Base-by-base conservation (phyloP, 2,329 filamentous ascomycete genomes). In the Penicillium freii region DNA sequence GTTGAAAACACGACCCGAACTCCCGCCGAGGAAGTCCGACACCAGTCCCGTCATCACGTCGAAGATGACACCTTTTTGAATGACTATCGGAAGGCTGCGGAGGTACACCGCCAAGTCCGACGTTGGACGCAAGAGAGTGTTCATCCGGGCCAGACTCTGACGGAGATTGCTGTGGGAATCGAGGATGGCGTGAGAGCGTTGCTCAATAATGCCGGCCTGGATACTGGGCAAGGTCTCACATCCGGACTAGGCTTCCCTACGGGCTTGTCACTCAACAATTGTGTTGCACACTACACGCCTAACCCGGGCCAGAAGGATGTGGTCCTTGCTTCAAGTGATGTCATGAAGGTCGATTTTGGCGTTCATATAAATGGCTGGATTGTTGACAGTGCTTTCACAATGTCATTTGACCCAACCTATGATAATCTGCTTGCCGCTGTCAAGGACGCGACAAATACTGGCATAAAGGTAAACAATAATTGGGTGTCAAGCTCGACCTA, bases 321-420 rank as follows among this genome's bases (percentile, higher is more conserved):
- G 66, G 76, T 92, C 34, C 78, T 94, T 57, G 80, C 89, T 69
- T 73, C 87, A 60, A 82, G 85, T 60, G 90, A 95, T 70, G 89
- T 95, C 36, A 83, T 93, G 82, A 92, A 91, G 74, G 86, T 92
- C 8, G 89, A 93, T 68, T 90, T 92, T 68, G 89, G 90, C 48
- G 89, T 92, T 31, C 90, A 93, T 71, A 82, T 92, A 68, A 90
- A 89, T 68, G 90, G 90, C 4, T 82, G 86, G 64, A 93, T 92
- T 69, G 88, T 92, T 57, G 89, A 93, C 77, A 89, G 86, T 63
- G 90, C 90, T 6, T 93, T 92, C 71, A 92, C 90, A 10, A 80
- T 92, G 74, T 81, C 88, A 0, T 92, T 90, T 69, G 87, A 92
- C 67, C 84, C 83, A 25, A 83, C 82, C 62, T 92, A 91, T 73